These are phyloP conservation scores for Pythium phragmitis DNA, from an alignment of 352 stramenopile genomes.

Conservation along the genomic window DNA sequence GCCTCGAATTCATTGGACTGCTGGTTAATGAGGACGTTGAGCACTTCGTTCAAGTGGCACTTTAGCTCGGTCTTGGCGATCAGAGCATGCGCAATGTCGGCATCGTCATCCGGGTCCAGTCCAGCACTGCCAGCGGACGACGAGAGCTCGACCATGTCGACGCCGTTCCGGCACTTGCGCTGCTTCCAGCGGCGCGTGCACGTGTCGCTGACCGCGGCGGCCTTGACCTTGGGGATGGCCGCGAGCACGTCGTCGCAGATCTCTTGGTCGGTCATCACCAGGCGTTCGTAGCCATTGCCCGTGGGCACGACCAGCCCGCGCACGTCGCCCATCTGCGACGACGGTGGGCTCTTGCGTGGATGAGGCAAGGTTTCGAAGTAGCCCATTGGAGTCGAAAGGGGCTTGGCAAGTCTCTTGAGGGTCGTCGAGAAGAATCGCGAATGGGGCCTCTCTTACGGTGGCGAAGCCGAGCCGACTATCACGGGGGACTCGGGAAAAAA, in stretches of 20 bases:
- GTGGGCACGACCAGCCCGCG: slow-evolving; percentile 15
- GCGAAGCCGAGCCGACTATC: no score
- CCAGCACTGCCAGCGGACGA: slow-evolving; percentile 16
- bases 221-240: slow-evolving; percentile 54
- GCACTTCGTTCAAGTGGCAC: slow-evolving; percentile 60
- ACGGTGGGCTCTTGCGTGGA: not conserved
- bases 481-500: no score
- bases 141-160: slow-evolving; percentile 45
- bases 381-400: not conserved
- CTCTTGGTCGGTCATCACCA: slow-evolving; percentile 46
- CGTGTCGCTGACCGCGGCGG: slow-evolving; percentile 14
- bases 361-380: not conserved
- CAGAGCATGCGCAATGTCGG: slow-evolving; percentile 49
- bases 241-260: slow-evolving; percentile 57
- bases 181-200: slow-evolving; percentile 35
- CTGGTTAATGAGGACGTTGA: slow-evolving; percentile 52
- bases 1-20: slow-evolving; percentile 41
- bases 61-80: slow-evolving; percentile 47
- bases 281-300: slow-evolving; percentile 20
- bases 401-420: no score
- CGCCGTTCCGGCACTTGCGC: slow-evolving; percentile 28
- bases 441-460: no score
- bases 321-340: not conserved
- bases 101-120: slow-evolving; percentile 31
- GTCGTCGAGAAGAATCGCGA: no score